Evolutionary conservation across 495 filamentous ascomycete genomes (phyloP), one percentile per base, ranked within the genome.

Genomic region (Daldinia vernicosa): DNA sequence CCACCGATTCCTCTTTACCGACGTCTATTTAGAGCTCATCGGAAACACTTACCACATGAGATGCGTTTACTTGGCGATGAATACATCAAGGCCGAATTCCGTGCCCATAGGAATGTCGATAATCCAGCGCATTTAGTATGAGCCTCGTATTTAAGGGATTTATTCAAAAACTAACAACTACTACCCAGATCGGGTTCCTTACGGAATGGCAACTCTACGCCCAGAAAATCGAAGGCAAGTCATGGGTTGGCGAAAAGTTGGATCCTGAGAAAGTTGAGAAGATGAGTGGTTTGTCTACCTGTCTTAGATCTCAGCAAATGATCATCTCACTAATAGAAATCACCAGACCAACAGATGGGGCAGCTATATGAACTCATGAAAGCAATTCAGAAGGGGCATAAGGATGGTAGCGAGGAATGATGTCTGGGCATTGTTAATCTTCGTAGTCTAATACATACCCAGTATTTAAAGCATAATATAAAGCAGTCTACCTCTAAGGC

Each of bases 161-260:
- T 2, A 7, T 17, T 15, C 47, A 1, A 6, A 50, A 32, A 59
- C n/a, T 27, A 15, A 60, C 37, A 12, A 0, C 33, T 4, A 35
- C 58, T 3, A 17, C 35, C 39, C 60, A 97, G 94, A 91, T 98
- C 69, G 95, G 95, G 3, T 99, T 99, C 76, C 83, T 98, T 72
- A 95, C 92, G 0, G 94, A 98, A 80, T 99, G 95, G 95, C 95
- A 98, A 77, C 78, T 91, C 32, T 99, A 98, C 75, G 94, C 92
- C 9, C 95, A 99, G 78, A 87, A 90, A 70, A 75, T 99, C 17
- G 95, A 98, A 72, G 93, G 94, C 0, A 90, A 96, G 45, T 77
- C 84, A 0, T 98, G 95, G 94, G 80, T 81, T 37, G 94, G 89
- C 0, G 93, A 90, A 63, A 92, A 88, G 72, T 77, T 97, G 76